Conservation (phyloP, 164 flowering plant genomes). For the Saururus chinensis region DNA sequence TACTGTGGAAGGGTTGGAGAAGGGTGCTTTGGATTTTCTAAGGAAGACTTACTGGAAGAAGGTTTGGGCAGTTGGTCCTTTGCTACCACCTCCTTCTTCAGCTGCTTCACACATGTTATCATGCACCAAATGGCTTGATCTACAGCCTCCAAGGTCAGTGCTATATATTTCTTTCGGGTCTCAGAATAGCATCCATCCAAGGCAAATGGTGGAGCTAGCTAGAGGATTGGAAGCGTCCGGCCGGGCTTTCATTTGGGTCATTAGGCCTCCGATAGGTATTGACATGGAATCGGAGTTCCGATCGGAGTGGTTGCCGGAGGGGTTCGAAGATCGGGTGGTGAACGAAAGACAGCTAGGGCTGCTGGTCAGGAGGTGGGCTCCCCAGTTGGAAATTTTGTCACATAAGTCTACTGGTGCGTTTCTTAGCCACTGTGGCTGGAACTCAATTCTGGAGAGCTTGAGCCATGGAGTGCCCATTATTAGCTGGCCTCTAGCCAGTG, state of each 20-base stretch:
- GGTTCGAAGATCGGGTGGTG: neutral
- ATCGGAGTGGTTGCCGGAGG: slow-evolving; percentile 1
- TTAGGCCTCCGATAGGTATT: neutral
- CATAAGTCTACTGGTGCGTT: slow-evolving; percentile 38
- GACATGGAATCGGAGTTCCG: neutral
- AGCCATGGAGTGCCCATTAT: slow-evolving; percentile 42
- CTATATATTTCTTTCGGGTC: slow-evolving; percentile 3
- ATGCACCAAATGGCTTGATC: slow-evolving; percentile 4
- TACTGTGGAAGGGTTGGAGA: neutral
- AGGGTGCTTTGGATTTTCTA: neutral
- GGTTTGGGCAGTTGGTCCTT: neutral
- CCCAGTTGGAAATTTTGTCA: slow-evolving; percentile 35
- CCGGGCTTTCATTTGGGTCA: slow-evolving; percentile 4
- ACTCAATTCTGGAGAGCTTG: slow-evolving; percentile 41
- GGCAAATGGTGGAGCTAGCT: slow-evolving; percentile 4
- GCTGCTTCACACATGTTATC: too few species aligned
- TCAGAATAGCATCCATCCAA: neutral
- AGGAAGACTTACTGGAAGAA: neutral
- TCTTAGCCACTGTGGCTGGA: slow-evolving; percentile 53
- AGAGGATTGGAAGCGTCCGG: slow-evolving; percentile 2
- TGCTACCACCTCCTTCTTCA: neutral
- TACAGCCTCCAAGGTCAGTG: slow-evolving; percentile 2
- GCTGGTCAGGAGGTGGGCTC: slow-evolving; percentile 39
- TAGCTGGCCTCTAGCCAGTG: slow-evolving; percentile 70
- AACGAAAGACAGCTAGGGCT: slow-evolving; percentile 19